Percentiles rank a stretch among this genome's conserved stretches.
Evolutionary conservation across 1,284 basidiomycete genomes (phyloP).

Genomic region (Thelephora terrestris): DNA sequence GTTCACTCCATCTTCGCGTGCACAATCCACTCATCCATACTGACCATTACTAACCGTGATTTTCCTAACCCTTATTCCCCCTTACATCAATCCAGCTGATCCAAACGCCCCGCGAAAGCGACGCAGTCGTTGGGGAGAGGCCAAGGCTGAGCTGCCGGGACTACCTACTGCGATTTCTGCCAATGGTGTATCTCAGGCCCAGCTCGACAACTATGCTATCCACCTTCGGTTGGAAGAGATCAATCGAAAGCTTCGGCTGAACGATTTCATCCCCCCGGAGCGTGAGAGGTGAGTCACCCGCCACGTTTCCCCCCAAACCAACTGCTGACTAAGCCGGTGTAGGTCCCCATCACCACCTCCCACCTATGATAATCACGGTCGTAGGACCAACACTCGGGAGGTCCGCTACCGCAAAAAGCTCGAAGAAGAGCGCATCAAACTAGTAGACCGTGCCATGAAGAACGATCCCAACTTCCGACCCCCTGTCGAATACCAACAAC

Average conservation of each 20-base stretch:
- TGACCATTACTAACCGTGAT: slow-evolving; percentile 54
- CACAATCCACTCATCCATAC: slow-evolving; percentile 23
- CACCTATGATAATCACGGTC: slow-evolving; percentile 94
- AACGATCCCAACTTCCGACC: slow-evolving; percentile 96
- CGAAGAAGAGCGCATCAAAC: slow-evolving; percentile 90
- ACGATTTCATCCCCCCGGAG: slow-evolving; percentile 94
- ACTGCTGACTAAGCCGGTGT: slow-evolving; percentile 6
- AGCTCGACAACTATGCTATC: slow-evolving; percentile 93
- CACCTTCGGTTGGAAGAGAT: slow-evolving; percentile 96
- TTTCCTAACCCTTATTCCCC: slow-evolving; percentile 22
- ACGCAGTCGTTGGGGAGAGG: slow-evolving; percentile 92
- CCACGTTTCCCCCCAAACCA: not conserved
- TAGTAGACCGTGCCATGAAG: slow-evolving; percentile 95
- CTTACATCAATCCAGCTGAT: slow-evolving; percentile 41
- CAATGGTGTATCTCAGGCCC: slow-evolving; percentile 81
- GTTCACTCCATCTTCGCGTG: slow-evolving; percentile 20
- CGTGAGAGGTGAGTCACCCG: slow-evolving; percentile 61
- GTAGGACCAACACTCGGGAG: slow-evolving; percentile 96
- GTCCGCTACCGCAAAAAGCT: slow-evolving; percentile 96
- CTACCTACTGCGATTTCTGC: slow-evolving; percentile 89
- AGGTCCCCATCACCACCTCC: slow-evolving; percentile 96
- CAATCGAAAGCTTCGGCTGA: slow-evolving; percentile 85
- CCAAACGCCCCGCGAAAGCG: slow-evolving; percentile 82
- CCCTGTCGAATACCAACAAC: slow-evolving; percentile 92
- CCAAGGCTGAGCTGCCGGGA: slow-evolving; percentile 79